These are phyloP conservation scores for Perkinsus marinus DNA, from an alignment of 169 alveolate species.

Conservation along the genomic window DNA sequence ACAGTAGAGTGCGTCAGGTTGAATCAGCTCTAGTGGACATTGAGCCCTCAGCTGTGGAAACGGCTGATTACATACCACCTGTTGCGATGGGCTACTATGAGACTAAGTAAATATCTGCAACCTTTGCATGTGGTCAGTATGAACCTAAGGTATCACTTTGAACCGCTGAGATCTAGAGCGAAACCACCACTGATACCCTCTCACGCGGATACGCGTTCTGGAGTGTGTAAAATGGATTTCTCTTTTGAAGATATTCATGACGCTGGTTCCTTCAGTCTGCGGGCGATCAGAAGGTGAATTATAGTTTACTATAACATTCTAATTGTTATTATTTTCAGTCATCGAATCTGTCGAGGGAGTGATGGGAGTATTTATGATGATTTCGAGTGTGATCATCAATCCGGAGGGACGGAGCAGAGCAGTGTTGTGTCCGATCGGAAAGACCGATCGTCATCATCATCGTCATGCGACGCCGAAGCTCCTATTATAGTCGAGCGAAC, in stretches of 20 bases:
- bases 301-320: not conserved
- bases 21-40: not conserved
- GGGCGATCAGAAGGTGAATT: not conserved
- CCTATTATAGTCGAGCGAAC: not conserved
- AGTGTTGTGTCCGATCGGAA: not conserved
- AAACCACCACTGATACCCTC: not conserved
- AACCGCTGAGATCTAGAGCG: not conserved
- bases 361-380: not conserved
- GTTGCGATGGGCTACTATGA: not conserved
- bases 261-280: not conserved
- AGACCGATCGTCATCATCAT: not conserved
- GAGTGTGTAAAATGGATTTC: not conserved
- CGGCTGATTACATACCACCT: not conserved
- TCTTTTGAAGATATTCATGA: not conserved
- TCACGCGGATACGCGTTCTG: not conserved
- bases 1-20: not conserved
- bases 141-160: not conserved
- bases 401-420: not conserved
- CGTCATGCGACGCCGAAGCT: not conserved
- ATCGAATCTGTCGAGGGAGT: not conserved
- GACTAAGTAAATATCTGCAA: not conserved
- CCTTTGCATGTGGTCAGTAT: not conserved
- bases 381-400: not conserved
- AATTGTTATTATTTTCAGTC: not conserved
- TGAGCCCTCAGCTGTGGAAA: not conserved